Evolutionary conservation across 352 stramenopile genomes (phyloP), one percentile per base, ranked within the genome.

Genomic region (Aphanomyces invadans): DNA sequence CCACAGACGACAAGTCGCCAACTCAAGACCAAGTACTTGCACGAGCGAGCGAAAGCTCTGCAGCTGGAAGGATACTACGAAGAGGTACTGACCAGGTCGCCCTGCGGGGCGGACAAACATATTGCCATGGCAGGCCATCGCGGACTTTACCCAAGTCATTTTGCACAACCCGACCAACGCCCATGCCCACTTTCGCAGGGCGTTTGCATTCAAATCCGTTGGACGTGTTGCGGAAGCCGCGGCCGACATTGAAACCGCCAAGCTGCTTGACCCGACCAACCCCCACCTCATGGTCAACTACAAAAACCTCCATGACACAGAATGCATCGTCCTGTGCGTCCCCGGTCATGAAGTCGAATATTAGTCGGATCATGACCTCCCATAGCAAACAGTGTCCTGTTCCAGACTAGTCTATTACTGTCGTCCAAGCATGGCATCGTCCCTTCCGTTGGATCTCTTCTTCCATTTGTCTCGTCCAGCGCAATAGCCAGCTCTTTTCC

Each of bases 141-240:
- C 78, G 15, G 84, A 95, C 65, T 94, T 95, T 56, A 81, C 69
- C 21, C 74, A 77, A 9, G 86, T 95, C 11, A 73, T 93, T 23
- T 45, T 62, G 17, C 73, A 83, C 57, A 89, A 91, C 49, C 83
- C 87, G 29, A 80, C 78, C 63, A 95, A 95, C 49, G 85, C 86
- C 0, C 81, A 92, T 52, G 86, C 87, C 7, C 84, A 89, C 55
- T 93, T 95, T 60, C 78, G 86, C n/a, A 79, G 84, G 10, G 86
- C 74, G 11, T 92, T 93, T 69, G 77, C 79, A 12, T 76, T 78
- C 45, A 90, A 91, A 62, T 68, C 81, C 3, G 61, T 92, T 0
- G 81, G 82, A 4, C 29, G 83, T 44, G 70, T 90, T 17, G 72
- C 70, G 5, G 74, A 79, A 11, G 85, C 86, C 0, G 81, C 81